Percentiles rank a stretch among this genome's conserved stretches.
phyloP scores from a whole-genome alignment of 2,329 filamentous ascomycete genomes.

The Pseudocercospora eumusae region DNA sequence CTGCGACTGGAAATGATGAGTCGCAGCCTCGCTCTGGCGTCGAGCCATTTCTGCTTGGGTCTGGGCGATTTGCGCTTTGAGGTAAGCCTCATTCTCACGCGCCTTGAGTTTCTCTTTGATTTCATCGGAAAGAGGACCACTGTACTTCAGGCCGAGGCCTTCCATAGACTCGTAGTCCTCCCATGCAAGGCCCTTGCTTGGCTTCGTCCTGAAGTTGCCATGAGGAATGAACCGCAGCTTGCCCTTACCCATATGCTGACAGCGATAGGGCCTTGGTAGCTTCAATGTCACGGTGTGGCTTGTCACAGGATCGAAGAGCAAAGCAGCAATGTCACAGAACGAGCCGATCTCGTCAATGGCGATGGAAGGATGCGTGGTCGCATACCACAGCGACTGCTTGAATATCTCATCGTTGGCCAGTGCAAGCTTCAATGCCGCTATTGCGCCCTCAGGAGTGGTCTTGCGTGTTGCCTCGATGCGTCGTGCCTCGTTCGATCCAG shows the following conservation, averaged over 20 bases:
- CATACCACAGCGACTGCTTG: constrained; percentile 58
- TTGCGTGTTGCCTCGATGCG: constrained; percentile 57
- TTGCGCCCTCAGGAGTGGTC: constrained; percentile 58
- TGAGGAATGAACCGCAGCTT: constrained; percentile 39
- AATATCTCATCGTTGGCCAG: constrained; percentile 53
- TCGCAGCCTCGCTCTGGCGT: constrained; percentile 16
- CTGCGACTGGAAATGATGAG: constrained; percentile 17
- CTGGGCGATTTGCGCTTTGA: constrained; percentile 20
- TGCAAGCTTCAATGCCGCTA: constrained; percentile 58
- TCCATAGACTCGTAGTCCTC: constrained; percentile 37
- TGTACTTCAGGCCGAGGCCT: constrained; percentile 36
- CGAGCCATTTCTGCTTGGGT: constrained; percentile 12
- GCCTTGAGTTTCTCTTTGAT: constrained; percentile 18
- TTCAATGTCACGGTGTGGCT: constrained; percentile 53
- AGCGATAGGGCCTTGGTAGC: constrained; percentile 60
- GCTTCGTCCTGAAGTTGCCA: constrained; percentile 32
- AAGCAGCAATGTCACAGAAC: constrained; percentile 58
- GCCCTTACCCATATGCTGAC: constrained; percentile 55
- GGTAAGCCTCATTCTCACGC: constrained; percentile 14
- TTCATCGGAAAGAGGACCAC: constrained; percentile 32
- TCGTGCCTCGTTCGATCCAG: constrained; percentile 53
- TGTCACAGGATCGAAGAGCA: constrained; percentile 58
- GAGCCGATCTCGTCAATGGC: constrained; percentile 57
- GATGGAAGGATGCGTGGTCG: constrained; percentile 53
- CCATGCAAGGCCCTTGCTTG: constrained; percentile 32